A percentile compares a stretch with the other conserved stretches of the same genome.
Evolutionary conservation across 257 asterid genomes (phyloP).

Genomic region (Capsicum baccatum): DNA sequence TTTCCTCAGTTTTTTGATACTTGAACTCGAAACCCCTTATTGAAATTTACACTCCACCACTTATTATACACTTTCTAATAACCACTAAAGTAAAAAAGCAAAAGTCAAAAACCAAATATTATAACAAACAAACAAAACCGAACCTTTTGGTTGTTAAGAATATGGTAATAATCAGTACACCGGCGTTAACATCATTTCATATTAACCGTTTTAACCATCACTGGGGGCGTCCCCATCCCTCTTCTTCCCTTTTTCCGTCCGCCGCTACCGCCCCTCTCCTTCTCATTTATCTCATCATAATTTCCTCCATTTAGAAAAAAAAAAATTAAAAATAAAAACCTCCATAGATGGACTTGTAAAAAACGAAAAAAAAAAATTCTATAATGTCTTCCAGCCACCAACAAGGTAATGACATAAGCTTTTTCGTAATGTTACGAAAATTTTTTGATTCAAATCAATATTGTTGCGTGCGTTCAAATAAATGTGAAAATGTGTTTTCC

Average conservation of each 20-base stretch:
- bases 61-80: neutral
- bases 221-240: neutral
- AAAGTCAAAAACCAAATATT: neutral
- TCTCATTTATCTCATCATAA: neutral
- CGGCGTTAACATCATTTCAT: slow-evolving; percentile 21
- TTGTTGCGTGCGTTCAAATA: too few relatives aligned
- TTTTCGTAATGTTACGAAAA: too few relatives aligned
- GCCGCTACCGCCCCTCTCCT: neutral
- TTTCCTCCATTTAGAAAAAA: neutral
- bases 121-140: neutral
- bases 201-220: slow-evolving; percentile 22
- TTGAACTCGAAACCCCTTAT: too few relatives aligned
- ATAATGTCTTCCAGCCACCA: slow-evolving; percentile 19
- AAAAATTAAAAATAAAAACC: neutral
- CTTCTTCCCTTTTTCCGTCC: neutral
- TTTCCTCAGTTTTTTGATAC: too few relatives aligned
- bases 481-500: too few relatives aligned
- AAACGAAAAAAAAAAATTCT: neutral
- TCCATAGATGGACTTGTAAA: slow-evolving; percentile 19
- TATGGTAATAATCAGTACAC: slow-evolving; percentile 11
- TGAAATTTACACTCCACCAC: neutral
- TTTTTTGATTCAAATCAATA: too few relatives aligned
- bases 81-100: slow-evolving; percentile 23
- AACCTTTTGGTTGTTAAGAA: slow-evolving; percentile 13
- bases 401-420: neutral